Base-by-base conservation (phyloP, 768 basidiomycete genomes). In the Lactifluus piperatus region DNA sequence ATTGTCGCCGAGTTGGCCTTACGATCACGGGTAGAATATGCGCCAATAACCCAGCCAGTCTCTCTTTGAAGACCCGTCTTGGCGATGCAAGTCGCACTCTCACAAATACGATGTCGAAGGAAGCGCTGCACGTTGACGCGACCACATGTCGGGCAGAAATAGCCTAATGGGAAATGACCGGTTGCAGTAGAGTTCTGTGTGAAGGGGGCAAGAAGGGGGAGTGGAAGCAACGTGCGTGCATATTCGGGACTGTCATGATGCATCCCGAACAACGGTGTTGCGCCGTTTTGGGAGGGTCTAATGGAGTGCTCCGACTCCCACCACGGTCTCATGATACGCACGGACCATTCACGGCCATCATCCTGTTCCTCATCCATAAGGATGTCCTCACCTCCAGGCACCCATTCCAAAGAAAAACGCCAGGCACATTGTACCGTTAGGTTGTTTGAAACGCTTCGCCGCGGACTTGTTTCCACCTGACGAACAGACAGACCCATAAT, bases 171-270 rank as follows among this genome's bases (percentile, higher is more conserved):
- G 36, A 62, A 64, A n/a, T 32, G 13, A 22, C 60, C 60, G 20
- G 27, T 32, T 14, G 55, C 60, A 8, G 62, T 62, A 14, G 62
- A 56, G 27, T 45, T 48, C 27, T 13, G 46, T n/a, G 60, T 51
- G 48, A 64, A 64, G 2, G 63, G 63, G 27, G 63, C 63, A 14
- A 64, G 56, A 43, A 64, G 61, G 24, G 56, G 30, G 7, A 64
- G 61, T 6, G 63, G 63, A 10, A 63, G 55, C 9, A 63, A 24
- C 16, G 48, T 20, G 39, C 39, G 45, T 27, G 56, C 26, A 22
- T 18, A 18, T 26, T 32, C 58, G 11, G 47, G 18, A 46, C 26
- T 27, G 3, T 56, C 46, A 5, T 34, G 26, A 10, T 20, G 7
- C 13, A 9, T n/a, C 20, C 34, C 44, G 10, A 13, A 32, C 11